phyloP scores from a whole-genome alignment of 2,329 filamentous ascomycete species.

The Penicillium sp. region DNA sequence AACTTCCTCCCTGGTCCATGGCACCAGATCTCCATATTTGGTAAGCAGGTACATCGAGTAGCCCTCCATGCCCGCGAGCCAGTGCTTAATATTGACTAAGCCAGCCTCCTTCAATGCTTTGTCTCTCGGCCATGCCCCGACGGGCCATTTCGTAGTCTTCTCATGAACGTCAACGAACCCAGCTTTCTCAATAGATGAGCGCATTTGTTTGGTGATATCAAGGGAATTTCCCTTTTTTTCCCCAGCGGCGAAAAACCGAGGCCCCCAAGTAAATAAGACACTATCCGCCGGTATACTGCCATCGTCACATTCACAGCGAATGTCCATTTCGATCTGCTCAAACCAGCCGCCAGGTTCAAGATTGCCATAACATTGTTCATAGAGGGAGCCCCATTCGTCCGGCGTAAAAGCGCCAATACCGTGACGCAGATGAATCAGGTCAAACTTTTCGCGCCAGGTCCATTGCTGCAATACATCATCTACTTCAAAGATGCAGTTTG shows the following conservation, averaged over 20 bases:
- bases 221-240: conserved; percentile 17
- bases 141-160: conserved; percentile 20
- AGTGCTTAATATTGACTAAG: conserved; percentile 19
- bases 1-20: conserved; percentile 26
- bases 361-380: conserved; percentile 18
- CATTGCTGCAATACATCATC: conserved; percentile 21
- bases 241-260: conserved; percentile 18
- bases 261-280: conserved; percentile 19
- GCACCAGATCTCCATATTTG: conserved; percentile 17
- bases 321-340: conserved; percentile 18
- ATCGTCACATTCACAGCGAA: conserved; percentile 18
- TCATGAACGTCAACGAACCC: conserved; percentile 25
- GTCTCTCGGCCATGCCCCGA: conserved; percentile 23
- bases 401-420: conserved; percentile 21
- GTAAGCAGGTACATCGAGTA: conserved; percentile 25
- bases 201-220: conserved; percentile 19
- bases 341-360: conserved; percentile 19
- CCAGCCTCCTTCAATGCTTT: conserved; percentile 15
- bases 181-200: conserved; percentile 16
- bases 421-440: conserved; percentile 20
- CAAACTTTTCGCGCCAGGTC: conserved; percentile 19
- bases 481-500: conserved; percentile 26
- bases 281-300: conserved; percentile 14
- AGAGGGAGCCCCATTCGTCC: conserved; percentile 14
- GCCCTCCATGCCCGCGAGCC: conserved; percentile 23